Base-by-base conservation (phyloP, 352 stramenopile genomes). In the Pelagophyceae sp. region DNA sequence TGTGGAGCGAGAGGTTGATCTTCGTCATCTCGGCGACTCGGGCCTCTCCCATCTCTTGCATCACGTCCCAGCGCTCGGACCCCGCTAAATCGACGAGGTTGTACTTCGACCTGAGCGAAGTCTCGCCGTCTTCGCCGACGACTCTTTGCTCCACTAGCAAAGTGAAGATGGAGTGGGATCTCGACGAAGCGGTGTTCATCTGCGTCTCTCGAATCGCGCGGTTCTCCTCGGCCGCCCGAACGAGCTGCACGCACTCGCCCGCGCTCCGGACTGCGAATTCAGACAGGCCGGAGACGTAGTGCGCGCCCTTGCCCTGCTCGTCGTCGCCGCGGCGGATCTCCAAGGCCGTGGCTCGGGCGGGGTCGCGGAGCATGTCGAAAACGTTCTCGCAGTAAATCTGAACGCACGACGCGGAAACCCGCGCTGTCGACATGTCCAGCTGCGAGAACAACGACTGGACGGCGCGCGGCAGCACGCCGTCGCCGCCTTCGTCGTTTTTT, bases 1-100 rank as follows among this genome's bases (percentile, higher is more conserved):
- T 96, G 79, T 95, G 90, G 25, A 97, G 86, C 82, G 88, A 95
- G 45, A 95, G 76, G 80, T 97, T 97, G 79, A 97, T 97, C 77
- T 94, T 96, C 19, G 90, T 97, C 90, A 97, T 94, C 80, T 97
- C 93, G 23, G 86, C 91, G 60, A 96, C 90, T 78, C 94, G 90
- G 72, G 89, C 83, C 11, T 90, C 83, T 85, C 86, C 84, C 85
- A 94, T 94, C 33, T 91, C 82, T 1, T 85, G 77, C 38, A 83
- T 83, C 70, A 87, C 83, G 78, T 93, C 92, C 90, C 91, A 96
- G 74, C 96, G 96, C 76, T 96, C 91, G 19, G 89, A 95, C 17
- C 91, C 91, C 5, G 90, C 91, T 23, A 96, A 84, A 77, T 96
- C 91, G 25, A 96, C 91, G 20, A 96, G 81, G 82, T 95, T 96